Conservation (phyloP, 345 rosid species). For the Citrus medica region DNA sequence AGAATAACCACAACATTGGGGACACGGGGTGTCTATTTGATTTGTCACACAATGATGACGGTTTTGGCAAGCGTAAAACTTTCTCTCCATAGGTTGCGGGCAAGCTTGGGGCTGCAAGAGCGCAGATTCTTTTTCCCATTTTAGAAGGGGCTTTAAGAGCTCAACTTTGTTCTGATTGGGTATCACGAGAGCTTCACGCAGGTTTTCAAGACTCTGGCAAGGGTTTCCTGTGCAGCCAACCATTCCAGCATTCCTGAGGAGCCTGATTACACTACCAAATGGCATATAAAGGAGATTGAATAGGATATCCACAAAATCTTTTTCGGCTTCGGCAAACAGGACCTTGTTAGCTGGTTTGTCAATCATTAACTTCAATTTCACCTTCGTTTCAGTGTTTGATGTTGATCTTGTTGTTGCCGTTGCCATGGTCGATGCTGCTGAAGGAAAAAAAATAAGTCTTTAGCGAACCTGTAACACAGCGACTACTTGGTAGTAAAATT, state of each 20-base stretch:
- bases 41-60: neutral
- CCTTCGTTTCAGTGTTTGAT: no score
- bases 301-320: conserved; percentile 21
- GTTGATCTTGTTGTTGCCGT: no score
- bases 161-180: neutral
- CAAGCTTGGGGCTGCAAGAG: neutral
- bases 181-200: neutral
- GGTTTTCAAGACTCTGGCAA: neutral
- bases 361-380: conserved; percentile 12
- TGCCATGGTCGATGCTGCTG: no score
- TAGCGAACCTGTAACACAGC: no score
- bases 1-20: rapidly evolving
- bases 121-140: neutral
- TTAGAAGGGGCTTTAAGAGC: neutral
- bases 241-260: neutral
- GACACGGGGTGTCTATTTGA: neutral
- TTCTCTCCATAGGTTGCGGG: neutral
- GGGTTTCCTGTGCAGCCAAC: conserved; percentile 11
- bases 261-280: conserved; percentile 1
- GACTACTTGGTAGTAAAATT: no score
- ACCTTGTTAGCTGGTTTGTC: conserved; percentile 10
- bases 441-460: no score
- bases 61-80: neutral
- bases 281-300: conserved; percentile 21
- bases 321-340: conserved; percentile 9